Conservation (phyloP, 176 grass and related monocot genomes). For the Saccharum officinarum region DNA sequence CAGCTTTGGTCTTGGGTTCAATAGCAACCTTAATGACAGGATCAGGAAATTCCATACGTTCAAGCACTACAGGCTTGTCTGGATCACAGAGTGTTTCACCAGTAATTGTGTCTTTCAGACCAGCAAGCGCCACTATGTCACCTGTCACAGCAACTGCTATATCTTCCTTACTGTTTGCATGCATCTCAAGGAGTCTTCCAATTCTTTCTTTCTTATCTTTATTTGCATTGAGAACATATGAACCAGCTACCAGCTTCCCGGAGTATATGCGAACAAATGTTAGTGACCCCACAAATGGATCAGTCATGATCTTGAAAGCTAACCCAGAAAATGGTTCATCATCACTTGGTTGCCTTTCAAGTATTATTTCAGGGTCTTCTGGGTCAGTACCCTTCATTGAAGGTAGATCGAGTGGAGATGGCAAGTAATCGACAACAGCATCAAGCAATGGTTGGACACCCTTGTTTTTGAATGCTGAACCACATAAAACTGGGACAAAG, state of each 20-base stretch:
- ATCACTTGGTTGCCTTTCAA: constrained; percentile 70
- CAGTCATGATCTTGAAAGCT: constrained; percentile 99
- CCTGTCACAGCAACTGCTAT: constrained; percentile 71
- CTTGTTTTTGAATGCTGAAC: constrained; percentile 98
- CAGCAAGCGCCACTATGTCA: constrained; percentile 96
- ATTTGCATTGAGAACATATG: constrained; percentile 95
- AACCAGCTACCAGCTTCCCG: constrained; percentile 76
- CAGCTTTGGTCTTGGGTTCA: constrained; percentile 97
- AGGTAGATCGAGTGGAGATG: constrained; percentile 81
- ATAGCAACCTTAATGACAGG: constrained; percentile 99
- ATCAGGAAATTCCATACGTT: constrained; percentile 98
- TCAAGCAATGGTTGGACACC: constrained; percentile 95
- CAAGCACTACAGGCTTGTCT: constrained; percentile 83
- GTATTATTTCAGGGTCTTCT: constrained; percentile 67
- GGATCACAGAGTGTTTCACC: constrained; percentile 91
- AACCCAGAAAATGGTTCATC: constrained; percentile 90
- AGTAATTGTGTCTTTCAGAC: constrained; percentile 94
- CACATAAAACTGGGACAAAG: constrained; percentile 95
- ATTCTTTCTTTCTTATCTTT: constrained; percentile 98
- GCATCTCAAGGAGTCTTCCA: constrained; percentile 95
- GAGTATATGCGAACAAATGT: constrained; percentile 98
- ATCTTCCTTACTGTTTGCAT: constrained; percentile 98
- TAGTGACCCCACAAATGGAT: constrained; percentile 91
- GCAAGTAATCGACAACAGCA: constrained; percentile 97
- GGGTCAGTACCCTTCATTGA: constrained; percentile 89